Conservation (phyloP, 495 filamentous ascomycete species). For the Penicillium crystallinum region DNA sequence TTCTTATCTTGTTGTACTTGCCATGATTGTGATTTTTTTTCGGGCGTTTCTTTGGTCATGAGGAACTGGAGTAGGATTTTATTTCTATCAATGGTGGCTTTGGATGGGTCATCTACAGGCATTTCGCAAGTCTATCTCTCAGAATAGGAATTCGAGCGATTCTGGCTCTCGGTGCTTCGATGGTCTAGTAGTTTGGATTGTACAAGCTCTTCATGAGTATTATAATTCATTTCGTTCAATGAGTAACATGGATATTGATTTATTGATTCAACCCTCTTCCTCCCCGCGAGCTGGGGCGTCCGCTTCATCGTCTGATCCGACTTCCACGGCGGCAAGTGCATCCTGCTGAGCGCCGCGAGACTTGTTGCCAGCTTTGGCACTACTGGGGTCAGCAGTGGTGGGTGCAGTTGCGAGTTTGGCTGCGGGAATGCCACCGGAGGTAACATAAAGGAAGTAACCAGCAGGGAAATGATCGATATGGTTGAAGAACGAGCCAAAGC, state of each 20-base stretch:
- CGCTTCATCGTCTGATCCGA: conserved; percentile 27
- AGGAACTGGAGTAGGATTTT: not conserved
- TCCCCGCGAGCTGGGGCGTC: conserved; percentile 14
- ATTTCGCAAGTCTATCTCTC: not conserved
- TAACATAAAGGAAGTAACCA: conserved; percentile 73
- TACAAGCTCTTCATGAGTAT: not conserved
- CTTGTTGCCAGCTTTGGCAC: not conserved
- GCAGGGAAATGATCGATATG: conserved; percentile 74
- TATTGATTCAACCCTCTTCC: conserved; percentile 14
- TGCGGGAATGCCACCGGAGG: conserved; percentile 55
- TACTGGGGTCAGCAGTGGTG: not conserved
- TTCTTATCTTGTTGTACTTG: not conserved
- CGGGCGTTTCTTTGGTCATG: not conserved
- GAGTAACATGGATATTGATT: not conserved
- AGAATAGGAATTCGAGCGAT: not conserved
- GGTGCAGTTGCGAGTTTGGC: conserved; percentile 31
- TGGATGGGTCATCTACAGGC: not conserved
- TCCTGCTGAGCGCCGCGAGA: conserved; percentile 20
- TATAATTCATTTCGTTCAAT: not conserved
- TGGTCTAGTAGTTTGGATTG: not conserved
- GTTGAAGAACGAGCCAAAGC: conserved; percentile 77
- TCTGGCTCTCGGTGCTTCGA: not conserved
- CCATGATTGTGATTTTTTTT: not conserved
- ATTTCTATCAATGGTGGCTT: not conserved
- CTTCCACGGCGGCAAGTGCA: conserved; percentile 31